A percentile compares a stretch with the other conserved stretches of the same genome.
These are phyloP conservation scores for Acanthamoeba royreba DNA, from an alignment of 208 protist species.

Conservation along the genomic window DNA sequence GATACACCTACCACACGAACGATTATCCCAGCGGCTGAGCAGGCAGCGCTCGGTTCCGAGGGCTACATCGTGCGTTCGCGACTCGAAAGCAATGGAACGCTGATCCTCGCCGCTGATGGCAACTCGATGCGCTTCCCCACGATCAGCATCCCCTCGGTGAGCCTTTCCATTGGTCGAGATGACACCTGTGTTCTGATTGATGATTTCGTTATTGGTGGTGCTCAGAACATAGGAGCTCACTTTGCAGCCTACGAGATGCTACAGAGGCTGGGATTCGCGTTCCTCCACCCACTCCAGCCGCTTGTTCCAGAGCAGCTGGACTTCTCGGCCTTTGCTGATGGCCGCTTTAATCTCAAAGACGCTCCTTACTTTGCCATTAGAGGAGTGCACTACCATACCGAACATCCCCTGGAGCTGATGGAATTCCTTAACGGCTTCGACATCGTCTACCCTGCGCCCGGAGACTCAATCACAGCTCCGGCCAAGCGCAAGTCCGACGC, in stretches of 20 bases:
- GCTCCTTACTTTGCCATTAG: not conserved
- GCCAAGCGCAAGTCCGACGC: no score
- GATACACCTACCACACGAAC: not conserved
- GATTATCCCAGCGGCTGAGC: not conserved
- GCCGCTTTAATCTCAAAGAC: not conserved
- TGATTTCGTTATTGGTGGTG: not conserved
- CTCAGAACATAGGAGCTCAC: not conserved
- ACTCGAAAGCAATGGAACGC: not conserved
- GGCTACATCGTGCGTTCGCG: not conserved
- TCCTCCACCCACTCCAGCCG: slow-evolving; percentile 47
- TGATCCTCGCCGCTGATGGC: not conserved
- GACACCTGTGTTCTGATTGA: not conserved
- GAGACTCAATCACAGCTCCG: no score
- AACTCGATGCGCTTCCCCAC: not conserved
- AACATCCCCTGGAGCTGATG: slow-evolving; percentile 53
- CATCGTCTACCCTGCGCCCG: not conserved
- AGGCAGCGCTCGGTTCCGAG: not conserved
- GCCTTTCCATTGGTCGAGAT: not conserved
- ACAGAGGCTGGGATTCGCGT: slow-evolving; percentile 31
- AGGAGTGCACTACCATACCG: slow-evolving; percentile 38
- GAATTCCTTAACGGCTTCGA: slow-evolving; percentile 52
- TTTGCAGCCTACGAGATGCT: slow-evolving; percentile 32
- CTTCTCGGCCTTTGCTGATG: not conserved
- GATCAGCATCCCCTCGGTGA: not conserved
- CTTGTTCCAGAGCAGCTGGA: not conserved